Evolutionary conservation across 495 filamentous ascomycete species (phyloP), one percentile per base, ranked within the genome.

Genomic region (Podospora pseudoanserina): DNA sequence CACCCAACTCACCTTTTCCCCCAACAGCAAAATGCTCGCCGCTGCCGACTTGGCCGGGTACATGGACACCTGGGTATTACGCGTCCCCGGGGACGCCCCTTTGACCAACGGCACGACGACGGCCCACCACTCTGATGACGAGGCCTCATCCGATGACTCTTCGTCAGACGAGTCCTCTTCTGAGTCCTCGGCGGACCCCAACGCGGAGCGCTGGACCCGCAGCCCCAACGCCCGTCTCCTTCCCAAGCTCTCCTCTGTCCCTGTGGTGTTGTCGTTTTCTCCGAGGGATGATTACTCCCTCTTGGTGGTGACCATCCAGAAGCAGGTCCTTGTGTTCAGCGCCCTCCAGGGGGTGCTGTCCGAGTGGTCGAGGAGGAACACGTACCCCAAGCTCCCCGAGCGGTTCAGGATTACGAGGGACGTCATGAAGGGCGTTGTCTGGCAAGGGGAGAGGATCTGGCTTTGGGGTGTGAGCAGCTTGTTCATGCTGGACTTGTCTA

Each of bases 401-500:
- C 85, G 90, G 39, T 95, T 94, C 79, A 82, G 81, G 57, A 81
- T 85, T 39, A 84, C 91, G 30, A 85, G 88, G 61, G 92, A 97
- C 76, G 84, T 90, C 55, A 89, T 89, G 20, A 92, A 92, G 80
- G 93, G 94, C 19, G 88, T 89, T 58, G 74, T 97, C 23, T 99
- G 96, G 94, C 92, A 97, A 74, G 79, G 90, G 2, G 80, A 79
- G 27, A 84, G 93, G 5, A 78, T 94, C 2, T 98, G 95, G 93
- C 76, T 97, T 7, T 97, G 94, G 75, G 94, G 93, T 13, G 83
- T 84, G 7, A 87, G 86, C 0, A 97, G 93, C 86, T 75, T 99
- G 64, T 97, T 90, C 85, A 98, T 98, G 94, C 86, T 98, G 68
- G 92, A 98, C 76, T 74, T 97, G 5, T 85, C 85, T 5, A 85